These are phyloP conservation scores for Jaminaea rosea DNA, from an alignment of 1,284 basidiomycete genomes.

Conservation along the genomic window DNA sequence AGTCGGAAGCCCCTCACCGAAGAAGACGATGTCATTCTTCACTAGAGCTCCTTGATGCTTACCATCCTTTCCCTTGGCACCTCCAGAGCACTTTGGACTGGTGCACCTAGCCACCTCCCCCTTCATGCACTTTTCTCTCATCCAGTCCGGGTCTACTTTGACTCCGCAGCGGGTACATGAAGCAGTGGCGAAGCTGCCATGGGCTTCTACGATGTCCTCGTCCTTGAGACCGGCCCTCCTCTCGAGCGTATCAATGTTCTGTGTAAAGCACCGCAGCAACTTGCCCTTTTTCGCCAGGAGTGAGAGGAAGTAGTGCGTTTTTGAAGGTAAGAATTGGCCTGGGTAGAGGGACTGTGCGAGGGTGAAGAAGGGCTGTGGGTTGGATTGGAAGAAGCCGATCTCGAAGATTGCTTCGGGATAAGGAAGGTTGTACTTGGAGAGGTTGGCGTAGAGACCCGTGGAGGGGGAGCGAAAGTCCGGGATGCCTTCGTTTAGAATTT, in stretches of 20 bases:
- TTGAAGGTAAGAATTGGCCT: conserved; percentile 72
- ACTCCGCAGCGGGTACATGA: conserved; percentile 32
- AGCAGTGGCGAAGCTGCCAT: conserved; percentile 58
- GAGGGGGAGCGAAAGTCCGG: conserved; percentile 50
- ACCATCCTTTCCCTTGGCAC: conserved; percentile 2
- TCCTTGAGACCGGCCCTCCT: conserved; percentile 68
- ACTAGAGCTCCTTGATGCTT: conserved; percentile 18
- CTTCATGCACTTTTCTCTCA: conserved; percentile 20
- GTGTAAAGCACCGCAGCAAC: conserved; percentile 67
- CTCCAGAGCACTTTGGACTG: conserved; percentile 10
- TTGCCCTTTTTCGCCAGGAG: conserved; percentile 61
- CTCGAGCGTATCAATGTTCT: conserved; percentile 78
- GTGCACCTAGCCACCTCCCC: conserved; percentile 35
- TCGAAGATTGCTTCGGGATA: conserved; percentile 56
- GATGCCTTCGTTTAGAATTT: too few species aligned
- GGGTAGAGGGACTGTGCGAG: conserved; percentile 73
- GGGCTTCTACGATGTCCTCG: conserved; percentile 77
- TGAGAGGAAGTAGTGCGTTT: conserved; percentile 80
- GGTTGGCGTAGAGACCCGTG: conserved; percentile 54
- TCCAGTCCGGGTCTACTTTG: conserved; percentile 25
- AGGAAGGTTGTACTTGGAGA: conserved; percentile 52
- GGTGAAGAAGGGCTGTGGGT: conserved; percentile 46
- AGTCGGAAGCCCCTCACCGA: conserved; percentile 40
- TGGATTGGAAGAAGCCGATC: conserved; percentile 48
- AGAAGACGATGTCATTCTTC: conserved; percentile 47